These are phyloP conservation scores for Wickerhamiella lipophila DNA, from an alignment of 805 yeast genomes.

Conservation along the genomic window DNA sequence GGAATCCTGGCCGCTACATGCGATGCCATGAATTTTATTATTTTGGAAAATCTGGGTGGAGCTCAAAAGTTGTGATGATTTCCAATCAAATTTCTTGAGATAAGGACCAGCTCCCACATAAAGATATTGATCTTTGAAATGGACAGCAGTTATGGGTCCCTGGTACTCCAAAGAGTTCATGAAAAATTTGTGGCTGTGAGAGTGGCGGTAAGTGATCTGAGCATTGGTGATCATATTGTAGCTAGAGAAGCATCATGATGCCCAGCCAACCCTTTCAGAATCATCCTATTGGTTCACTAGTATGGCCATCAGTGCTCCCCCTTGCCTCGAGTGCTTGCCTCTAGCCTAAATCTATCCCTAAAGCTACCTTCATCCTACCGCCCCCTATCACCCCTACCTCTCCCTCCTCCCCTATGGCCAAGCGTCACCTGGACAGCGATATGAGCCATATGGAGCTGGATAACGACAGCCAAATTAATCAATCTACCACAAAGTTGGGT, in stretches of 20 bases:
- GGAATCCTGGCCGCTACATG: constrained; percentile 28
- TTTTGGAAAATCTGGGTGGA: constrained; percentile 42
- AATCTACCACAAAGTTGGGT: not conserved
- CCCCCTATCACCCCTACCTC: too few relatives aligned
- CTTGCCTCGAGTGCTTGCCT: too few relatives aligned
- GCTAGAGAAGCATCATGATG: too few relatives aligned
- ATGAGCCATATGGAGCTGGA: not conserved
- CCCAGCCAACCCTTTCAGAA: too few relatives aligned
- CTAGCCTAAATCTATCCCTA: too few relatives aligned
- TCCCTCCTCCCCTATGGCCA: too few relatives aligned
- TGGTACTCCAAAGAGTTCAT: constrained; percentile 13
- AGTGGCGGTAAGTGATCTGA: not conserved
- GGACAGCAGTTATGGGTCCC: constrained; percentile 58
- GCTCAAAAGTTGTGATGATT: constrained; percentile 29
- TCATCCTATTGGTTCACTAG: too few relatives aligned
- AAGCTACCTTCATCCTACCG: too few relatives aligned
- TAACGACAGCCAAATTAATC: not conserved
- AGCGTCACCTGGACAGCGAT: too few relatives aligned
- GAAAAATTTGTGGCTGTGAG: not conserved
- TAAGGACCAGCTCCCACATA: constrained; percentile 63
- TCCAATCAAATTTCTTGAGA: constrained; percentile 42
- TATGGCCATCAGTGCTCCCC: too few relatives aligned
- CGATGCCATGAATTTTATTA: constrained; percentile 75
- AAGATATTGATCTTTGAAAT: constrained; percentile 32
- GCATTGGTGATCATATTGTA: too few relatives aligned